Evolutionary conservation across 257 asterid genomes (phyloP).

Genomic region (Nicotiana knightiana): DNA sequence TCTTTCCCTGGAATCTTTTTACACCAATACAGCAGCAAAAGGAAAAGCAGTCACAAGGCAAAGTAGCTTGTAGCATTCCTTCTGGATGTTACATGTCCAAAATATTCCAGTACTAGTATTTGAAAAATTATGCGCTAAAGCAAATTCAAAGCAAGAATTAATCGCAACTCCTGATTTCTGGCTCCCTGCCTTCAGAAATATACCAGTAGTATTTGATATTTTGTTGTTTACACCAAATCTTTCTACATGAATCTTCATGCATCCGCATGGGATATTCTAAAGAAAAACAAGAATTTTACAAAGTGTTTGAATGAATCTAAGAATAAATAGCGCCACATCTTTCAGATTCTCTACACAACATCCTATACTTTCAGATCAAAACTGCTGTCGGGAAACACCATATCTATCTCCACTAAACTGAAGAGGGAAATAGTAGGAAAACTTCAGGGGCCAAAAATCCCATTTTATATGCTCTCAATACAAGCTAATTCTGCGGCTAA

Average conservation of each 20-base stretch:
- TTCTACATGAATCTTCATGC: neutral
- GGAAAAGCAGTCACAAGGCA: neutral
- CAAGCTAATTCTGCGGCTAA: conserved; percentile 41
- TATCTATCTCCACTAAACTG: neutral
- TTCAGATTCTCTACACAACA: neutral
- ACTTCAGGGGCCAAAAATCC: neutral
- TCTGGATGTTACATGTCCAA: neutral
- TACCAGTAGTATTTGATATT: neutral
- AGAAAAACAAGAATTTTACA: neutral
- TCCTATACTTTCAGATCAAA: neutral
- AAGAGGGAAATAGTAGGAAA: neutral
- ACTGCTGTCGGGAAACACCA: neutral
- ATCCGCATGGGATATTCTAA: conserved; percentile 1
- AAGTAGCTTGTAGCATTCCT: neutral
- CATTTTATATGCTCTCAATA: neutral
- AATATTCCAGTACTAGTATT: neutral
- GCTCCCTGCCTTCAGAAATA: neutral
- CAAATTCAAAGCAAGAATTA: neutral
- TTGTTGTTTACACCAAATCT: neutral
- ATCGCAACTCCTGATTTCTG: neutral
- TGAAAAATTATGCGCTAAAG: neutral
- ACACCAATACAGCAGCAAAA: neutral
- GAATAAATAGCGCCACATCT: neutral
- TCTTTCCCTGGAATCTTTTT: neutral
- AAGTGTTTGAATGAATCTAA: neutral